Evolutionary conservation across 2,329 filamentous ascomycete genomes (phyloP).

Genomic region (Fusarium torreyae): DNA sequence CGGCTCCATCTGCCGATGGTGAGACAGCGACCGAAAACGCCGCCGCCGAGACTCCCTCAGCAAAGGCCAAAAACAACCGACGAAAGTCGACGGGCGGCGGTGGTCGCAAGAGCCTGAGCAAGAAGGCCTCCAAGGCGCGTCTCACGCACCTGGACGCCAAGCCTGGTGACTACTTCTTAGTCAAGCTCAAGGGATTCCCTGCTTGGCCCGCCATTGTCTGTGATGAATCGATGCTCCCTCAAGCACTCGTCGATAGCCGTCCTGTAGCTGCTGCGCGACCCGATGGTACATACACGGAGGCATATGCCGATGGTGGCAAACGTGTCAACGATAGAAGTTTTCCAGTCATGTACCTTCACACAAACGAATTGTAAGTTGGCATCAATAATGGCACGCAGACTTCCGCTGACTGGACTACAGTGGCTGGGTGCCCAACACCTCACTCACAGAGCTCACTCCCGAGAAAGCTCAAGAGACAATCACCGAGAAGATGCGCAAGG

Average conservation of each 20-base stretch:
- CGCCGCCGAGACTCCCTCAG: constrained; percentile 50
- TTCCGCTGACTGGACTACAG: constrained; percentile 63
- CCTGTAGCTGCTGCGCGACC: constrained; percentile 86
- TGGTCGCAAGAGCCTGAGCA: constrained; percentile 86
- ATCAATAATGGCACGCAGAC: neutral
- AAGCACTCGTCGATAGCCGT: constrained; percentile 80
- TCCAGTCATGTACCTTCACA: constrained; percentile 94
- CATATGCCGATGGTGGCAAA: constrained; percentile 90
- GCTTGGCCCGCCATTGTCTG: constrained; percentile 96
- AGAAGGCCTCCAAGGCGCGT: constrained; percentile 84
- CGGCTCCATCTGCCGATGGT: constrained; percentile 46
- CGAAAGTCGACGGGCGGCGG: constrained; percentile 83
- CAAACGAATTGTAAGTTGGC: constrained; percentile 93
- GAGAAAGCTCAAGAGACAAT: constrained; percentile 78
- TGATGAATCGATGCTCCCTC: constrained; percentile 93
- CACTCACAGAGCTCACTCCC: constrained; percentile 82
- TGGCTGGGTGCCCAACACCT: constrained; percentile 91
- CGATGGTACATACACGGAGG: constrained; percentile 89
- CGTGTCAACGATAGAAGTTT: constrained; percentile 88
- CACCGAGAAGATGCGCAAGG: constrained; percentile 85
- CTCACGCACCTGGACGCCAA: constrained; percentile 83
- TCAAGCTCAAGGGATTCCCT: constrained; percentile 94
- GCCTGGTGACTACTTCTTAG: constrained; percentile 92
- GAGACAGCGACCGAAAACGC: constrained; percentile 48
- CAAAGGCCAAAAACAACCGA: constrained; percentile 64